phyloP scores from a whole-genome alignment of 768 basidiomycete genomes.

The Crepidotus variabilis region DNA sequence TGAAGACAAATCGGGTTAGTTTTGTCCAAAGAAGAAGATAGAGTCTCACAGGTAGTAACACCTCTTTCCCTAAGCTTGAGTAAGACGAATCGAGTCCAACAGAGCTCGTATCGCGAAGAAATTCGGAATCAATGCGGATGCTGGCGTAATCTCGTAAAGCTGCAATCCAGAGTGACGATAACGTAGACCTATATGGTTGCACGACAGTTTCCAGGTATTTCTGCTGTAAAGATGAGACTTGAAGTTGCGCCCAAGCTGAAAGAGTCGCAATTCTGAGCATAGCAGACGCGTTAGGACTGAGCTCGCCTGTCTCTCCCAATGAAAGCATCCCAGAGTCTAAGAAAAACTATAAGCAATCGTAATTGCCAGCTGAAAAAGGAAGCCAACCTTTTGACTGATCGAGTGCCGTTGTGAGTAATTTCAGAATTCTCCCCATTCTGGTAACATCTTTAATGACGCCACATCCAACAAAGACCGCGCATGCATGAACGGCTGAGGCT shows the following conservation, averaged over 20 bases:
- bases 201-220: conserved; percentile 77
- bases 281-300: conserved; percentile 91
- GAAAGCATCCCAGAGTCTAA: conserved; percentile 83
- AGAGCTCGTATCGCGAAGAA: conserved; percentile 69
- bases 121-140: conserved; percentile 85
- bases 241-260: conserved; percentile 93
- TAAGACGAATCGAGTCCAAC: conserved; percentile 79
- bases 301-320: conserved; percentile 80
- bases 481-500: conserved; percentile 88
- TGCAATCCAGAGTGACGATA: conserved; percentile 86
- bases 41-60: conserved; percentile 77
- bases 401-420: conserved; percentile 80
- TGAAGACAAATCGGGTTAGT: conserved; percentile 24
- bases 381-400: conserved; percentile 71
- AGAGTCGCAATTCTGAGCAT: conserved; percentile 92
- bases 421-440: conserved; percentile 93
- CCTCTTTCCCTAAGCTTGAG: conserved; percentile 86
- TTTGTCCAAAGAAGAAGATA: background rate
- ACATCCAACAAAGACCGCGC: conserved; percentile 92
- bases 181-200: conserved; percentile 67
- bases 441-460: conserved; percentile 88
- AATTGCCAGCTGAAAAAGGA: too few species aligned
- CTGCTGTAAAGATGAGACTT: conserved; percentile 72
- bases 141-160: conserved; percentile 90
- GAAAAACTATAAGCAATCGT: background rate